Evolutionary conservation across 306 rosid genomes (phyloP), one percentile per base, ranked within the genome.

Genomic region (Glycyrrhiza uralensis): DNA sequence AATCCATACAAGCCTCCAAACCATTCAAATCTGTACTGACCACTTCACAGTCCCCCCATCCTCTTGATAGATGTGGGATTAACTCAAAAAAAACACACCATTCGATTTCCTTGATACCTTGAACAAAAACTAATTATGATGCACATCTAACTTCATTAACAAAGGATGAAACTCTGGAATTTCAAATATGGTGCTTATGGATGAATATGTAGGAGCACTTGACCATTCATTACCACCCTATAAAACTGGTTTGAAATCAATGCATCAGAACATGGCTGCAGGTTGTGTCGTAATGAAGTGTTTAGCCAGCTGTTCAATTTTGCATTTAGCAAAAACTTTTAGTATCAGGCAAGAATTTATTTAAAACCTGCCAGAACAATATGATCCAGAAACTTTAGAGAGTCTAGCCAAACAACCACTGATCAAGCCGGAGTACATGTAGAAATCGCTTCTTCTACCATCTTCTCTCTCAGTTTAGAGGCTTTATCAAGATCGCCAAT

Each of bases 401-500:
- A 61, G 26, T 52, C 66, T 67, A 56, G 83, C 51, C 47, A 28
- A 44, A 61, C 75, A 69, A 54, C 76, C 84, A 73, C 50, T 68
- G 72, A 76, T 74, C 84, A 84, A 76, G 3, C 80, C 52, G 24
- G 76, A 69, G 62, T 61, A 72, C 29, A 86, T 67, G 82, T 85
- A 55, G 78, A 74, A 76, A 85, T 69, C 60, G 87, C 88, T 79
- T 79, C 85, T 81, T 57, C 76, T 20, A 49, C 66, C 90, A 89
- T 89, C 82, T 71, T 81, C 30, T 87, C 86, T 69, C 83, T 87
- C 77, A 84, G 64, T 74, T 84, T 81, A 17, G 85, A 72, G 55
- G 88, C 97, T 79, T 84, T 88, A 76, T 12, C 26, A 42, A 78
- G 62, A 76, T 86, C 83, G 30, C 97, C 96, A 62, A 72, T 68